Conservation (phyloP, 179 eudicot genomes). For the Camellia oleifera region DNA sequence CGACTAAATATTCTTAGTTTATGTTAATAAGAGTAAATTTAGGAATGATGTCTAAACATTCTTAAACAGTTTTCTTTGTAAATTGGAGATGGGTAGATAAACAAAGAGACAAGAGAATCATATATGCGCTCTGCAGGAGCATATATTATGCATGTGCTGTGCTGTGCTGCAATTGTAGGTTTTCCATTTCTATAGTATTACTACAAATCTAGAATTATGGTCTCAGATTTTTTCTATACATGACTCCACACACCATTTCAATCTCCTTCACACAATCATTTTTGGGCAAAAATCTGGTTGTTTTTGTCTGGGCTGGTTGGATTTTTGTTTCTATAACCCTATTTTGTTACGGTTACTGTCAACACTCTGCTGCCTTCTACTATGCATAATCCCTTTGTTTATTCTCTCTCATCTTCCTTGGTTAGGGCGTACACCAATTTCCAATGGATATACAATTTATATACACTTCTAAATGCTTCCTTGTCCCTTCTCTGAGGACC, state of each 20-base stretch:
- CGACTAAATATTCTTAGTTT: too few species aligned
- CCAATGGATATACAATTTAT: not conserved
- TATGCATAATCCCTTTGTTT: not conserved
- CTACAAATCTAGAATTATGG: too few species aligned
- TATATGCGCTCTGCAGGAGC: not conserved
- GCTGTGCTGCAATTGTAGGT: not conserved
- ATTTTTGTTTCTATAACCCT: not conserved
- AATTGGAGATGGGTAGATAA: not conserved
- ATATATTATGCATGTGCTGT: not conserved
- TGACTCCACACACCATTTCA: too few species aligned
- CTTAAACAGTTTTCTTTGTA: too few species aligned
- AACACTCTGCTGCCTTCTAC: not conserved
- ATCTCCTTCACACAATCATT: too few species aligned
- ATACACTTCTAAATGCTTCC: not conserved
- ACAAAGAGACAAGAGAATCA: slow-evolving; percentile 14
- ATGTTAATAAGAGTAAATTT: too few species aligned
- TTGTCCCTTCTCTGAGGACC: not conserved
- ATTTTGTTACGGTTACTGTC: not conserved
- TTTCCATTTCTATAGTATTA: not conserved
- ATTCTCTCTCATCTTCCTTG: not conserved
- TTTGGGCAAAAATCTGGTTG: too few species aligned
- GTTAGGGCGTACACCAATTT: not conserved
- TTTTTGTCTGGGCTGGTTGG: too few species aligned
- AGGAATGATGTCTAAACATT: too few species aligned
- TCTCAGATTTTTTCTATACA: too few species aligned